Evolutionary conservation across 2,329 filamentous ascomycete species (phyloP).

Genomic region (Lachnellula suecica): DNA sequence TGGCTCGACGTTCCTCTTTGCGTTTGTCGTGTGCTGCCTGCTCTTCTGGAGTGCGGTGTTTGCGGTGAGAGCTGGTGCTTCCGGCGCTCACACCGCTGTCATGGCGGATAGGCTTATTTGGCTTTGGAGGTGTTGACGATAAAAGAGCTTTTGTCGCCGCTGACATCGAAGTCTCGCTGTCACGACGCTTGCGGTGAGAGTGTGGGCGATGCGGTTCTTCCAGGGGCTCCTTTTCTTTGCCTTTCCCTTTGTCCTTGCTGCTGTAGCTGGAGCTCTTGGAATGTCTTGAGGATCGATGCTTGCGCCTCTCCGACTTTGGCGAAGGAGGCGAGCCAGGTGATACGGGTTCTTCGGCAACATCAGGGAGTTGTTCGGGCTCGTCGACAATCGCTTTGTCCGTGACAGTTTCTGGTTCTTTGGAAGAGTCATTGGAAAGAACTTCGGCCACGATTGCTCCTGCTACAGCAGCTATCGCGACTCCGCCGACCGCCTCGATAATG

Average conservation of each 20-base stretch:
- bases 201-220: constrained; percentile 14
- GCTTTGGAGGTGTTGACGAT: constrained; percentile 12
- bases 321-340: constrained; percentile 10
- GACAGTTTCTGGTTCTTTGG: constrained; percentile 5
- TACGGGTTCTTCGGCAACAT: constrained; percentile 14
- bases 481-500: constrained; percentile 6
- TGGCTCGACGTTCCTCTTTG: constrained; percentile 26
- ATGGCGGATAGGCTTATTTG: constrained; percentile 20
- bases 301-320: constrained; percentile 18
- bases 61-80: constrained; percentile 21
- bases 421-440: constrained; percentile 7
- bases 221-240: constrained; percentile 13
- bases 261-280: constrained; percentile 18
- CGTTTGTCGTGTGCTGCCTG: constrained; percentile 31
- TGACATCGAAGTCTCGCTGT: constrained; percentile 19
- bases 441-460: constrained; percentile 14
- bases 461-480: constrained; percentile 5
- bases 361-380: constrained; percentile 23
- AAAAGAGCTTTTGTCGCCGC: constrained; percentile 3
- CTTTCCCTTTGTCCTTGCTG: constrained; percentile 4
- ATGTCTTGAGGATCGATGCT: constrained; percentile 24
- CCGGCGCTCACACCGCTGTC: constrained; percentile 31
- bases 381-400: constrained; percentile 24
- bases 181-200: constrained; percentile 21
- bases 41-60: constrained; percentile 29